Evolutionary conservation across 495 filamentous ascomycete genomes (phyloP), one percentile per base, ranked within the genome.

Genomic region (Hyaloscypha finlandica): DNA sequence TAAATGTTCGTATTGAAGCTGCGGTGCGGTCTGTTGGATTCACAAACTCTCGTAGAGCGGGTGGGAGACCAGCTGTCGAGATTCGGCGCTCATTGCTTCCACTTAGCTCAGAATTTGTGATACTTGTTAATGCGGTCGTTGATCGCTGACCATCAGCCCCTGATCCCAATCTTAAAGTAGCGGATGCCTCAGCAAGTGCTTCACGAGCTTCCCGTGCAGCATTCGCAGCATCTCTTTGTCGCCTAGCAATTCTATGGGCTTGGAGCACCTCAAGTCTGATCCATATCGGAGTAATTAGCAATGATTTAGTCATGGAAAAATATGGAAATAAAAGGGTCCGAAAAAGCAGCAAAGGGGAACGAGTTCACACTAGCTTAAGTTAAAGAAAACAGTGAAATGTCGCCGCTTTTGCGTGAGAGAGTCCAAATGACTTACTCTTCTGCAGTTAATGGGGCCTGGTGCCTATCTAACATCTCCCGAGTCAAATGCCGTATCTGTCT

Each of bases 161-260:
- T n/a, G 61, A 52, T 20, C 37, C 63, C 52, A 42, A 51, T 35
- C 63, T 58, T 32, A 45, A 58, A 29, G 60, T 32, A 48, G 54
- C 52, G 19, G 59, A 59, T 4, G 62, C 39, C 60, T 59, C 61
- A 31, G 29, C 69, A 68, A 65, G 63, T 68, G 64, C 39, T 65
- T 66, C 70, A 66, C 61, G 69, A 64, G 62, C 53, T 32, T 56
- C 53, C 8, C 29, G 19, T 25, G 57, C 68, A 59, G 32, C 31
- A 48, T 73, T 64, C 45, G 66, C 70, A 2, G 55, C 61, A 31
- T 84, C 81, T 51, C 81, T 74, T 25, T 81, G 79, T 11, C 79
- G 78, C 20, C 83, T 81, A 48, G 79, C 76, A 39, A 76, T 75
- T 52, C 80, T 77, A n/a, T 83, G 68, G 1, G 83, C 82, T 56